Percentiles rank a stretch among this genome's conserved stretches.
phyloP scores from a whole-genome alignment of 2,329 filamentous ascomycete species.

The Didymellaceae sp. region DNA sequence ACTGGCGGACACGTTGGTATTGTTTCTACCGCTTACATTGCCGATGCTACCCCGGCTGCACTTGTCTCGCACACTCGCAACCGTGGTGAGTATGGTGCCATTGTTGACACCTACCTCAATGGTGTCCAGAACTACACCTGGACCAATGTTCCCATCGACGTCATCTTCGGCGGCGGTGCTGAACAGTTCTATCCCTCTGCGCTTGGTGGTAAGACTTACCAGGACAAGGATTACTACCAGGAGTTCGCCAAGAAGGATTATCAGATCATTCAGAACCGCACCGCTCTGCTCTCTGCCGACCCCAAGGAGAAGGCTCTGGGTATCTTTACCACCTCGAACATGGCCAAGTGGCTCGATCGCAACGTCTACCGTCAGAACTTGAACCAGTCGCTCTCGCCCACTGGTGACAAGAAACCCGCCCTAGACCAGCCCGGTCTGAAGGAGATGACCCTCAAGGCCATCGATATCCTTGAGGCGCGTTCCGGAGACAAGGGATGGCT shows the following conservation, averaged over 20 bases:
- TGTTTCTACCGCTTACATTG: conserved; percentile 80
- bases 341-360: conserved; percentile 86
- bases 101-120: conserved; percentile 78
- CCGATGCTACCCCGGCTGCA: conserved; percentile 81
- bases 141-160: conserved; percentile 75
- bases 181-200: conserved; percentile 72
- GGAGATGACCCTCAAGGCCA: conserved; percentile 87
- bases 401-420: conserved; percentile 68
- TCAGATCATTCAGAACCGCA: conserved; percentile 75
- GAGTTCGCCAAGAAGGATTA: conserved; percentile 77
- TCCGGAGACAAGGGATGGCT: conserved; percentile 78
- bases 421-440: conserved; percentile 81
- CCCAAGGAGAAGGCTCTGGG: conserved; percentile 72
- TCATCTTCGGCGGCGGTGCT: conserved; percentile 81
- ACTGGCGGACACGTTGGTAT: conserved; percentile 65
- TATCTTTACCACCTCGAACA: conserved; percentile 75
- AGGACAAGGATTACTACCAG: conserved; percentile 74
- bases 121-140: conserved; percentile 82
- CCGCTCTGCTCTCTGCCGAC: conserved; percentile 65
- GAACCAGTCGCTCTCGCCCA: conserved; percentile 71
- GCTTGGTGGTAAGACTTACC: conserved; percentile 67
- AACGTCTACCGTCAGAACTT: conserved; percentile 79
- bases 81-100: conserved; percentile 71
- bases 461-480: conserved; percentile 74
- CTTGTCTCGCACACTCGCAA: conserved; percentile 68